A percentile compares a stretch with the other conserved stretches of the same genome.
These are phyloP conservation scores for Diaporthe longicolla DNA, from an alignment of 2,329 filamentous ascomycete genomes.

Conservation along the genomic window DNA sequence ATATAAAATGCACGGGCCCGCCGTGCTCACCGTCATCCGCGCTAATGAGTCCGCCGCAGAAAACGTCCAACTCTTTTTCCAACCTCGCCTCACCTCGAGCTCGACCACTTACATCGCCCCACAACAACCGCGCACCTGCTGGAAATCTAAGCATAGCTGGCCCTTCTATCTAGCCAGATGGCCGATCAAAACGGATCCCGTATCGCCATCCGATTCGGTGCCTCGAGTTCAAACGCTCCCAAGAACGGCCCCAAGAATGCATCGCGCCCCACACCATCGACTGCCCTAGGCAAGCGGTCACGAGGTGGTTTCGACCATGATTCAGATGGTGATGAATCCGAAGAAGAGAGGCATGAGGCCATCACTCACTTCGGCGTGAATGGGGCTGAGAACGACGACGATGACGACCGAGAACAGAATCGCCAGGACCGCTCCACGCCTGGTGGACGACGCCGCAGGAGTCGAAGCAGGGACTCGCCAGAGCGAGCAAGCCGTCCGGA, in stretches of 20 bases:
- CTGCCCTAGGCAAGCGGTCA: constrained; percentile 64
- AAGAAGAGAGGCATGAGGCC: constrained; percentile 34
- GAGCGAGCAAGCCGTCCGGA: not conserved
- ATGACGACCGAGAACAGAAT: constrained; percentile 29
- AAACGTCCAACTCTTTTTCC: not conserved
- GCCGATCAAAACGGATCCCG: constrained; percentile 54
- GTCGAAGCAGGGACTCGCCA: constrained; percentile 29
- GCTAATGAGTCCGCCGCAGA: constrained; percentile 12
- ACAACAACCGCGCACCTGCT: not conserved
- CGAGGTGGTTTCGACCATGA: constrained; percentile 60
- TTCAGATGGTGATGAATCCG: constrained; percentile 37
- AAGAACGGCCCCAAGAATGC: constrained; percentile 47
- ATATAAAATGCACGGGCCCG: constrained; percentile 13
- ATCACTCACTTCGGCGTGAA: constrained; percentile 42
- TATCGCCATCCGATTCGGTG: constrained; percentile 66
- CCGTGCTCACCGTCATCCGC: not conserved
- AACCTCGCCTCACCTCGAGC: constrained; percentile 3
- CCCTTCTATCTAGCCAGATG: constrained; percentile 50
- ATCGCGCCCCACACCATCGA: constrained; percentile 55
- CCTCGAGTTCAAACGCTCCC: constrained; percentile 46
- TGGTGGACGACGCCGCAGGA: constrained; percentile 6
- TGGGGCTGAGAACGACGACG: constrained; percentile 39
- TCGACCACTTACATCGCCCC: not conserved
- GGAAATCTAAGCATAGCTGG: not conserved
- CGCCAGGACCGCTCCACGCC: constrained; percentile 5